Evolutionary conservation across 176 grass and related monocot species (phyloP).

Genomic region (Aechmea fasciata): DNA sequence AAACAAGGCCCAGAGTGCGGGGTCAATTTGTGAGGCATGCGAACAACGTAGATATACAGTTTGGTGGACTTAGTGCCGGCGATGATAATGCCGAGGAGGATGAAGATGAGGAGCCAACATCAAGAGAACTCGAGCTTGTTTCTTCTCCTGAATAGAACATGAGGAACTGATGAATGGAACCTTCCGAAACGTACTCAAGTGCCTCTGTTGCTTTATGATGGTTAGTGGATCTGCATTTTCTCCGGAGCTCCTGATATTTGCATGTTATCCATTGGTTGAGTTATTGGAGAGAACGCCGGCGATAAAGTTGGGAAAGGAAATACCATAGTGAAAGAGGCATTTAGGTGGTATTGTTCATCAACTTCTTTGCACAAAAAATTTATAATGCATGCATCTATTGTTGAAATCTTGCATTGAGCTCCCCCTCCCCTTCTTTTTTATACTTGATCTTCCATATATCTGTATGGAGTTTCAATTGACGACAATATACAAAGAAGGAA

Average conservation of each 20-base stretch:
- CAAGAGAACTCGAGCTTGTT: slow-evolving; percentile 46
- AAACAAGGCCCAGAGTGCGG: slow-evolving; percentile 71
- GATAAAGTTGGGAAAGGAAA: background rate
- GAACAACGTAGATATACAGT: slow-evolving; percentile 38
- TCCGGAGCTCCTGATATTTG: background rate
- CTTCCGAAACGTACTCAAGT: background rate
- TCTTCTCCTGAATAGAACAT: slow-evolving; percentile 54
- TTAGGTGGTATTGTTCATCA: background rate
- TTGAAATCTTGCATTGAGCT: background rate
- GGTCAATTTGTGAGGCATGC: slow-evolving; percentile 87
- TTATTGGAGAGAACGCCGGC: background rate
- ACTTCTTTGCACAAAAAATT: background rate
- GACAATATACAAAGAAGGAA: background rate
- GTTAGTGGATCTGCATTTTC: background rate
- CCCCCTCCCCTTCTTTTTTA: background rate
- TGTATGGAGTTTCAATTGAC: background rate
- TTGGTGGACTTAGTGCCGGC: slow-evolving; percentile 30
- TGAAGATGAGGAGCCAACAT: slow-evolving; percentile 54
- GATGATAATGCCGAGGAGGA: slow-evolving; percentile 69
- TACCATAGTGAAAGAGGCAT: background rate
- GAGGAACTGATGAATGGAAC: background rate
- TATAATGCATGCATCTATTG: background rate
- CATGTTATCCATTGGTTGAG: background rate
- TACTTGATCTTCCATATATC: background rate
- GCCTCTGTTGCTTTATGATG: background rate